Conservation (phyloP, 345 rosid genomes). For the Aethionema arabicum region DNA sequence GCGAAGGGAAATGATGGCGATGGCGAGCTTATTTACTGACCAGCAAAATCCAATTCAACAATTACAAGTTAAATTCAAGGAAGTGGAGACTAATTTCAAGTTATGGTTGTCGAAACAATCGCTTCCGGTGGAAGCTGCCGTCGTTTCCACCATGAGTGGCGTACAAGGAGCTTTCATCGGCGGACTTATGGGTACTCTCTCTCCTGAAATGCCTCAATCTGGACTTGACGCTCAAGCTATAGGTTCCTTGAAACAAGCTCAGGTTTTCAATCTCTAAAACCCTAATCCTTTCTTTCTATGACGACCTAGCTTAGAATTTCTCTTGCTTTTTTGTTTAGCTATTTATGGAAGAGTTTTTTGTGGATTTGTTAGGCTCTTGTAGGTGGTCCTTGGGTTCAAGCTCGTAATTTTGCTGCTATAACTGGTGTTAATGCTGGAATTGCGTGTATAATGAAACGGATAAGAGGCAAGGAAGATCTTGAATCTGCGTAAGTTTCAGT, state of each 20-base stretch:
- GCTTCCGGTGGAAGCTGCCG: constrained; percentile 70
- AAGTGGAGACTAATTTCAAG: constrained; percentile 60
- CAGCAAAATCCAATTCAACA: constrained; percentile 59
- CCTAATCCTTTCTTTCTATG: background rate
- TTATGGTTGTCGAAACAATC: constrained; percentile 80
- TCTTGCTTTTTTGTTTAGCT: background rate
- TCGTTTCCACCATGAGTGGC: constrained; percentile 68
- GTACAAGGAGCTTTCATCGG: constrained; percentile 86
- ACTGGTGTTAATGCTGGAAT: constrained; percentile 92
- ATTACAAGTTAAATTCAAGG: constrained; percentile 57
- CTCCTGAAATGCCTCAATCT: constrained; percentile 45
- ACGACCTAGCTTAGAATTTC: background rate
- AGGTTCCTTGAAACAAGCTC: constrained; percentile 84
- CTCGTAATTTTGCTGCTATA: constrained; percentile 92
- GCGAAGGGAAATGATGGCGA: constrained; percentile 38
- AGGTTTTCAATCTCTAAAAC: constrained; percentile 45
- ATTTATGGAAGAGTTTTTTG: background rate
- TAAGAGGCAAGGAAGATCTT: constrained; percentile 95
- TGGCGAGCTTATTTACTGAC: constrained; percentile 40
- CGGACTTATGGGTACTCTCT: constrained; percentile 68
- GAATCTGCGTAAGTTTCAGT: constrained; percentile 51
- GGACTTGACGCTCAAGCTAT: constrained; percentile 67
- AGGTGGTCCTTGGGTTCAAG: constrained; percentile 89
- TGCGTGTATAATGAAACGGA: constrained; percentile 71
- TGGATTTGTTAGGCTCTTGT: constrained; percentile 57